Evolutionary conservation across 2,329 filamentous ascomycete genomes (phyloP), one percentile per base, ranked within the genome.

Genomic region (Claviceps monticola): DNA sequence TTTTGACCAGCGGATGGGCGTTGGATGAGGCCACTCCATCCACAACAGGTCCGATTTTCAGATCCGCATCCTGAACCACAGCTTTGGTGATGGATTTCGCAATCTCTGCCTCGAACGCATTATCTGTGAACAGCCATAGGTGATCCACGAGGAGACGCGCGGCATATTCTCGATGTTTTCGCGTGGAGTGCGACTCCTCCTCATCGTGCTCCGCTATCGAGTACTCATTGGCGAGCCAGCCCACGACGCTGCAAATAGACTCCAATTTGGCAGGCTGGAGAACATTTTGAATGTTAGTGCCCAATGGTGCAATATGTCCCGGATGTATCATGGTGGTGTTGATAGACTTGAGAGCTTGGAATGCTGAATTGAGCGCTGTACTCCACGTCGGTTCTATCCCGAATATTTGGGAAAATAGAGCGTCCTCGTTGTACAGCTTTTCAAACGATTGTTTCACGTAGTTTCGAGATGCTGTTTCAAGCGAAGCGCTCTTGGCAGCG

Each of bases 401-500:
- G 55, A 82, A 81, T n/a, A 81, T 67, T 54, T 72, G 75, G 36
- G 68, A 60, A 53, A 82, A 79, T 2, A 82, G 61, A 19, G 64
- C 68, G 26, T 73, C 70, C 58, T 82, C 78, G 53, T 74, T 73
- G 57, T 74, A 77, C 2, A 77, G 72, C 26, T 76, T 71, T 58
- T 82, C 78, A 51, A 80, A 80, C 51, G 70, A 74, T 60, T 81
- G 78, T 60, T 81, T 81, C 55, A 81, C 71, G 51, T 73, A 78
- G 56, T 78, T 80, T 29, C 78, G 70, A 14, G 72, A 72, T 4
- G 76, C 78, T 2, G 76, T 77, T 58, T 81, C 78, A 2, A 74
- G 58, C 2, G 73, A 74, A 1, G 66, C 59, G 8, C 66, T 71
- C 53, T 75, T 79, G 29, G 66, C 65, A 54, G 79, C 76, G 51